These are phyloP conservation scores for Apocynum venetum DNA, from an alignment of 257 asterid species.

Conservation along the genomic window DNA sequence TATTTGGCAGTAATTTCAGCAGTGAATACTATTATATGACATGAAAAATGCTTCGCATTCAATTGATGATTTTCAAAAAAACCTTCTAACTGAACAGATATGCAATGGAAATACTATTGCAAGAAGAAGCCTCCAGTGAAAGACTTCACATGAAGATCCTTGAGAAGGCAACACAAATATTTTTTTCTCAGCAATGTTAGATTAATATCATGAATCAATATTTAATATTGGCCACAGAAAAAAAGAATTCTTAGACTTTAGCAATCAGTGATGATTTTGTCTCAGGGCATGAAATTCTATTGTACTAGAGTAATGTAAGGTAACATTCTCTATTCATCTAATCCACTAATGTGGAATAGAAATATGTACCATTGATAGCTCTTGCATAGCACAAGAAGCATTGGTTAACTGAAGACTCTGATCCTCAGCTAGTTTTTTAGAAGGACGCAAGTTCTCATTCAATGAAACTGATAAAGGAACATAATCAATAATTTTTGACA, in stretches of 20 bases:
- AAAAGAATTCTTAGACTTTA: neutral
- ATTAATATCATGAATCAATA: neutral
- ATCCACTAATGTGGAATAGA: slow-evolving; percentile 12
- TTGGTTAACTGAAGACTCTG: slow-evolving; percentile 36
- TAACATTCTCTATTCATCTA: neutral
- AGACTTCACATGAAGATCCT: neutral
- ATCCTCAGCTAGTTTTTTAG: slow-evolving; percentile 66
- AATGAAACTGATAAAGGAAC: slow-evolving; percentile 51
- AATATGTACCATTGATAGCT: slow-evolving; percentile 70
- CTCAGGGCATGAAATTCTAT: neutral
- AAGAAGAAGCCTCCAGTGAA: neutral
- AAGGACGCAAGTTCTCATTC: slow-evolving; percentile 45
- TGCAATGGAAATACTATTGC: neutral
- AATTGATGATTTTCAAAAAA: neutral
- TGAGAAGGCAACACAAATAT: neutral
- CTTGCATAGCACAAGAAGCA: slow-evolving; percentile 36
- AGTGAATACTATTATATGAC: neutral
- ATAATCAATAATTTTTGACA: slow-evolving; percentile 65
- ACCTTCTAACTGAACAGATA: neutral
- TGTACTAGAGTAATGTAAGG: neutral
- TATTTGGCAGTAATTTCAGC: neutral
- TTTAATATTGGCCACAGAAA: neutral
- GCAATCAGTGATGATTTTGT: neutral
- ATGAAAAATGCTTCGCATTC: neutral
- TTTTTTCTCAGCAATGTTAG: neutral